Evolutionary conservation across 345 rosid genomes (phyloP), one percentile per base, ranked within the genome.

Genomic region (Gossypium australe): DNA sequence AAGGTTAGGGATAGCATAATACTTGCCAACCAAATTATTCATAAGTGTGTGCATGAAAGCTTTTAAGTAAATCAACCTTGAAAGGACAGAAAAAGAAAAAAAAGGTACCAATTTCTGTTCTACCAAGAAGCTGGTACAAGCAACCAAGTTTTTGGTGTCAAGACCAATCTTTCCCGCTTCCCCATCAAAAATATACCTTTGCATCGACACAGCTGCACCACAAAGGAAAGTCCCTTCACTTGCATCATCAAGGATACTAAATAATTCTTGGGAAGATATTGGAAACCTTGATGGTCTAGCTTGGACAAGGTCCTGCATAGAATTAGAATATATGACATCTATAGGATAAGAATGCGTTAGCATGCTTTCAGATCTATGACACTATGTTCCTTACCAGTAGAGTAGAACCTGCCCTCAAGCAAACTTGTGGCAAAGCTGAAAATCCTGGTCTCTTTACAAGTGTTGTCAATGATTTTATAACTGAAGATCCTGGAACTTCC

Each of bases 171-270:
- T 93, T 62, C 86, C 94, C 51, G 84, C 88, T 82, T 89, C 99
- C 61, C 98, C 94, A 61, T 96, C 92, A 78, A 96, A 96, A 71
- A 96, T 83, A 84, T 87, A 96, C 72, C 86, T 96, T 85, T 93
- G 97, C 85, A 96, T 86, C 78, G 87, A 83, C 13, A 77, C 81
- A 63, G 97, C 90, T 62, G 89, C 76, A 70, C 90, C 92, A 80
- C 81, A 78, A 44, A 96, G 84, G 80, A 96, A 96, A 67, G 94
- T 93, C 62, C 82, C 90, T 82, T 96, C 99, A 83, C 99, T 96
- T 78, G 99, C 99, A 79, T 96, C 92, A 69, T 96, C 99, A 69
- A 96, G 97, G 79, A 92, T 85, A 76, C 86, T 77, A 77, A 96
- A 93, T 52, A 96, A 85, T 76, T 90, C 91, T 61, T 82, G 81